phyloP scores from a whole-genome alignment of 257 asterid genomes.

The Lycium ferocissimum region DNA sequence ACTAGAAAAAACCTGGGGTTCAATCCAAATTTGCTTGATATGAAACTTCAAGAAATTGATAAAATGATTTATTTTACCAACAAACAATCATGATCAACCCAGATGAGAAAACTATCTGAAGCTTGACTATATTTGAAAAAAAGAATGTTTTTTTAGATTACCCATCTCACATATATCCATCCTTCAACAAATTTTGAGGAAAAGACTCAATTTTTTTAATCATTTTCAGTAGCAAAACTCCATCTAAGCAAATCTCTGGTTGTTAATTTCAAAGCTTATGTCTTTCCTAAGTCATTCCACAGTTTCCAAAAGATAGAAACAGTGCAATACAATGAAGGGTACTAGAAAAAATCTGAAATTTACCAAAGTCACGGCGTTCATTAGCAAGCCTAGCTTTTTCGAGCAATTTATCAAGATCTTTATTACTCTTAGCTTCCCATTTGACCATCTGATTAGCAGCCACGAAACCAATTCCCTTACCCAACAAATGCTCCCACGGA shows the following conservation, averaged over 20 bases:
- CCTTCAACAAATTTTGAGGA: background rate
- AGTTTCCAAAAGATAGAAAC: background rate
- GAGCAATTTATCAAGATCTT: constrained; percentile 87
- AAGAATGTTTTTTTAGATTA: no score
- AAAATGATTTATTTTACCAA: no score
- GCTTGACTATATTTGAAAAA: no score
- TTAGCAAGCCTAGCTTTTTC: constrained; percentile 85
- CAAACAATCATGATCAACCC: no score
- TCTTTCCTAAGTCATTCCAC: background rate
- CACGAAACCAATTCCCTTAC: constrained; percentile 92
- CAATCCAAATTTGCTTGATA: no score
- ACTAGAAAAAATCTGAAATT: background rate
- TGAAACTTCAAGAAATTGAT: no score
- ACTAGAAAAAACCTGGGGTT: background rate
- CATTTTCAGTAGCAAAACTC: no score
- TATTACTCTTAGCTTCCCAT: constrained; percentile 77
- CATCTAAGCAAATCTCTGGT: background rate
- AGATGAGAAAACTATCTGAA: no score
- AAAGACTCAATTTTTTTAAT: no score
- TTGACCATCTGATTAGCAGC: constrained; percentile 85
- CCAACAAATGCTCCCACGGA: constrained; percentile 99
- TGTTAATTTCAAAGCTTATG: background rate
- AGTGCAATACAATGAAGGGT: background rate
- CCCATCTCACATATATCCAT: background rate
- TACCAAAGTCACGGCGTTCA: constrained; percentile 95